These are phyloP conservation scores for Priceomyces carsonii DNA, from an alignment of 805 yeast species.

Conservation along the genomic window DNA sequence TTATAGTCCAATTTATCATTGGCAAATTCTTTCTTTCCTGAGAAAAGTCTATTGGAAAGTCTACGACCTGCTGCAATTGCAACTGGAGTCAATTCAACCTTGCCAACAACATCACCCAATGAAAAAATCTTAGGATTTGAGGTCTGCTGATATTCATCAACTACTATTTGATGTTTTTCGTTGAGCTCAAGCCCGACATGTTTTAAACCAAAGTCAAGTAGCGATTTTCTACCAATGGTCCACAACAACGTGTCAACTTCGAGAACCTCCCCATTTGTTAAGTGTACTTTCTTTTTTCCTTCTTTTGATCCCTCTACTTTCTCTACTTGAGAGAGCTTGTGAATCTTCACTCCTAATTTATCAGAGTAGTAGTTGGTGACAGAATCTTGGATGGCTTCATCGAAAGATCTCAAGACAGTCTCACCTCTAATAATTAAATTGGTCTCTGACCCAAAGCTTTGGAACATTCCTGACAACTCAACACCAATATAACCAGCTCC, in stretches of 20 bases:
- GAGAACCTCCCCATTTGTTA: slow-evolving; percentile 37
- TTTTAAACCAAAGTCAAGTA: slow-evolving; percentile 73
- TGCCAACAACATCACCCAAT: slow-evolving; percentile 92
- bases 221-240: slow-evolving; percentile 91
- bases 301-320: slow-evolving; percentile 35
- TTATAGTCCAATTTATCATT: slow-evolving; percentile 80
- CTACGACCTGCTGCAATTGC: slow-evolving; percentile 98
- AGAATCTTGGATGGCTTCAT: slow-evolving; percentile 73
- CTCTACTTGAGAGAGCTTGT: slow-evolving; percentile 56
- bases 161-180: slow-evolving; percentile 62
- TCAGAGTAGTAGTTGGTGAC: slow-evolving; percentile 79
- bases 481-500: slow-evolving; percentile 99
- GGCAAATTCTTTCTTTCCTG: slow-evolving; percentile 69
- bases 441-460: slow-evolving; percentile 82
- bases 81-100: slow-evolving; percentile 93
- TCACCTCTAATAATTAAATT: slow-evolving; percentile 90
- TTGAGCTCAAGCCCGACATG: slow-evolving; percentile 69
- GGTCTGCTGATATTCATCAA: slow-evolving; percentile 88
- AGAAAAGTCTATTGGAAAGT: slow-evolving; percentile 84
- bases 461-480: slow-evolving; percentile 93
- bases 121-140: slow-evolving; percentile 71
- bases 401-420: slow-evolving; percentile 86
- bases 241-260: slow-evolving; percentile 82
- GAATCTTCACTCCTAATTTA: slow-evolving; percentile 74
- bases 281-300: slow-evolving; percentile 37